Percentiles rank a stretch among this genome's conserved stretches.
These are phyloP conservation scores for Alternaria sp. DNA, from an alignment of 2,329 filamentous ascomycete genomes.

Conservation along the genomic window DNA sequence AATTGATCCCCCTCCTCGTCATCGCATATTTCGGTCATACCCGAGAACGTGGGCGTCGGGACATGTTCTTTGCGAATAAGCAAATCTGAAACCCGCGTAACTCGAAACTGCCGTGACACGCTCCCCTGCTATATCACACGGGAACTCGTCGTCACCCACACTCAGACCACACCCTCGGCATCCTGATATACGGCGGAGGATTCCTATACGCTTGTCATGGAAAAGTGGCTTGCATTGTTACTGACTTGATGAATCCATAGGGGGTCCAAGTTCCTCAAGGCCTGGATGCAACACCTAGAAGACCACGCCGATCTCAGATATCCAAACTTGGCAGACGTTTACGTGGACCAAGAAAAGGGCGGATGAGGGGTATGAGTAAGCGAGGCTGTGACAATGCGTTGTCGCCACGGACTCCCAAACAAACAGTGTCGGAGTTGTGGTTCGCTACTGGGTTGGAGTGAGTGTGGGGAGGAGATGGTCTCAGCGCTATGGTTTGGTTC, in stretches of 20 bases:
- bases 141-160: background rate
- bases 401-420: conserved; percentile 11
- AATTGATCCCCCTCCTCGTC: background rate
- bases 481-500: conserved; percentile 15
- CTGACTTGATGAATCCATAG: conserved; percentile 56
- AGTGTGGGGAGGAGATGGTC: conserved; percentile 7
- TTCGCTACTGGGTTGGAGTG: conserved; percentile 3
- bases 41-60: conserved; percentile 21
- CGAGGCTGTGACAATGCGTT: conserved; percentile 16
- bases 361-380: conserved; percentile 21
- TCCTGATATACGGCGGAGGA: background rate
- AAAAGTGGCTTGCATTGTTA: conserved; percentile 10
- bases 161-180: background rate
- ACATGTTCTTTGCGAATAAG: conserved; percentile 15
- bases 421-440: conserved; percentile 12
- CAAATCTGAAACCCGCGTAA: conserved; percentile 9
- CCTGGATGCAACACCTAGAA: conserved; percentile 91
- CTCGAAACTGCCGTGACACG: conserved; percentile 29
- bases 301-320: conserved; percentile 90
- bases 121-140: conserved; percentile 17
- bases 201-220: conserved; percentile 16
- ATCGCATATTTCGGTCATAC: conserved; percentile 3
- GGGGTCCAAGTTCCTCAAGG: conserved; percentile 83
- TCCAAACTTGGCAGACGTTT: conserved; percentile 68
- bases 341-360: conserved; percentile 41